A percentile compares a stretch with the other conserved stretches of the same genome.
phyloP scores from a whole-genome alignment of 116 monocot species.

The Iris pallida region DNA sequence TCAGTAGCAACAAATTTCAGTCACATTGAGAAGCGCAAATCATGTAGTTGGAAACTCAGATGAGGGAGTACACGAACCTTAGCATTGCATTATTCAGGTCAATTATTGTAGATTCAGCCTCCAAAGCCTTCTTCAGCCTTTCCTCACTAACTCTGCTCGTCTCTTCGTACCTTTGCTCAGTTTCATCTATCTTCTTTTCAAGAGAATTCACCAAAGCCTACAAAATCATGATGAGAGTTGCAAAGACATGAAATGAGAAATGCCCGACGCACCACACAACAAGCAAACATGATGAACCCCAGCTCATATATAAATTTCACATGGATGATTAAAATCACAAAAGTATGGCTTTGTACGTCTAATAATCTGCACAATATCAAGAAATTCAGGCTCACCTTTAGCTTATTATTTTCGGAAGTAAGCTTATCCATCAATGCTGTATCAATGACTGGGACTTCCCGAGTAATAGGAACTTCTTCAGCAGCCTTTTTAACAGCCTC shows the following conservation, averaged over 20 bases:
- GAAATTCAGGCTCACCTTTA: slow-evolving; percentile 25
- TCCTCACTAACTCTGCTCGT: slow-evolving; percentile 57
- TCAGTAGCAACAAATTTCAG: neutral
- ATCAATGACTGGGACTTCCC: slow-evolving; percentile 33
- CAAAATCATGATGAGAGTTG: neutral
- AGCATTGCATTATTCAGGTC: slow-evolving; percentile 54
- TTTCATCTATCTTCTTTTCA: slow-evolving; percentile 56
- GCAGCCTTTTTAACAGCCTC: slow-evolving; percentile 11
- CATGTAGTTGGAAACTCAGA: neutral
- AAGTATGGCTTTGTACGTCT: neutral
- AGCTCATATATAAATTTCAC: neutral
- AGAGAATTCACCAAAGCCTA: neutral
- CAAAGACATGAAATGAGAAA: no score
- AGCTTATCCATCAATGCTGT: slow-evolving; percentile 28
- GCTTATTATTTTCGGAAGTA: slow-evolving; percentile 43
- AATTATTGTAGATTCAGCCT: slow-evolving; percentile 56
- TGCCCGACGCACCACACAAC: neutral
- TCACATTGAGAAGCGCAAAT: neutral
- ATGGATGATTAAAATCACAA: neutral
- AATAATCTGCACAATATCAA: neutral
- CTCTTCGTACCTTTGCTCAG: slow-evolving; percentile 63
- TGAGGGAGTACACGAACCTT: slow-evolving; percentile 35
- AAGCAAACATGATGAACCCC: neutral
- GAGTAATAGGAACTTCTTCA: slow-evolving; percentile 16
- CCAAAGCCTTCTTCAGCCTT: slow-evolving; percentile 54